Percentiles rank a stretch among this genome's conserved stretches.
These are phyloP conservation scores for Penicillium fuscoglaucum DNA, from an alignment of 2,329 filamentous ascomycete species.

Conservation along the genomic window DNA sequence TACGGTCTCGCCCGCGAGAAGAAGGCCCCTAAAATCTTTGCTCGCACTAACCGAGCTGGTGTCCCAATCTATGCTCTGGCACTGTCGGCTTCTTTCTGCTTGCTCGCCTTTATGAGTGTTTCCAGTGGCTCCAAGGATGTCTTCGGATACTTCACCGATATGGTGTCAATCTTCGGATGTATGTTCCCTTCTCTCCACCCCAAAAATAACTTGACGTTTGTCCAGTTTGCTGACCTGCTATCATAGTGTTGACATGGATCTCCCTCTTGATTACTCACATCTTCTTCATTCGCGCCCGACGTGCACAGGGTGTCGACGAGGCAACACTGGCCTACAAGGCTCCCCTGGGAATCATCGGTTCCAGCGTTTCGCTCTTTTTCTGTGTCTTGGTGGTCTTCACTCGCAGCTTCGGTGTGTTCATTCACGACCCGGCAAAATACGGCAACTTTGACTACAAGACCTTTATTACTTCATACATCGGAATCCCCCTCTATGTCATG, in stretches of 20 bases:
- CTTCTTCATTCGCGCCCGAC: constrained; percentile 61
- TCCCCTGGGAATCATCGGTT: constrained; percentile 68
- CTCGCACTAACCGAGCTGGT: constrained; percentile 65
- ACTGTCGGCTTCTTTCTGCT: constrained; percentile 59
- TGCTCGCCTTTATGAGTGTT: constrained; percentile 67
- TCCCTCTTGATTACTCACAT: constrained; percentile 67
- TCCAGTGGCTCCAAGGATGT: constrained; percentile 55
- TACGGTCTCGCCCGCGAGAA: constrained; percentile 69
- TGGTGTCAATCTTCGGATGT: constrained; percentile 61
- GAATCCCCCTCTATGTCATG: constrained; percentile 69
- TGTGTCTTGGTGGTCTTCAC: constrained; percentile 71
- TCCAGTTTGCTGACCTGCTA: not conserved
- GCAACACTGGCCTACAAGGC: constrained; percentile 61
- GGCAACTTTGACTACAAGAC: constrained; percentile 67
- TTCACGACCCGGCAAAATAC: constrained; percentile 42
- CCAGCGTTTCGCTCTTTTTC: constrained; percentile 64
- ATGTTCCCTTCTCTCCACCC: not conserved
- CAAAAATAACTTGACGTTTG: no score
- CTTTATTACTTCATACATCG: constrained; percentile 72
- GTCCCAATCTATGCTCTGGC: constrained; percentile 66
- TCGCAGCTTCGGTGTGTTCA: constrained; percentile 76
- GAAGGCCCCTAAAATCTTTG: constrained; percentile 68
- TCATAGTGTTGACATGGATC: constrained; percentile 58
- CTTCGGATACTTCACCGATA: constrained; percentile 64
- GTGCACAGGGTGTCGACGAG: constrained; percentile 58